A percentile compares a stretch with the other conserved stretches of the same genome.
Conservation (phyloP, 1,139 yeast species). For the Pichia sp. region DNA sequence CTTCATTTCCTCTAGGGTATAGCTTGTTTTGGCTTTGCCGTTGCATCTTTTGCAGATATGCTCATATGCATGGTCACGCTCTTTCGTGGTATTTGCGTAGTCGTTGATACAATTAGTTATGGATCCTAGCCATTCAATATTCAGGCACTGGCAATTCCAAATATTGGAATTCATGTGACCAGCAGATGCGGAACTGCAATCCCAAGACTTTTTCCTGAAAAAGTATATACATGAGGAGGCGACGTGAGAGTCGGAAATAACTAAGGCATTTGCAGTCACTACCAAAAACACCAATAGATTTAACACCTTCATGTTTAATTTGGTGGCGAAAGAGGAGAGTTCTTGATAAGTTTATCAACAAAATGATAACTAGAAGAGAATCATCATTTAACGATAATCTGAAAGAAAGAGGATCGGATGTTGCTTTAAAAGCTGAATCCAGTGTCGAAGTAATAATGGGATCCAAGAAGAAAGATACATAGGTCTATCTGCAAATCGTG, state of each 20-base stretch:
- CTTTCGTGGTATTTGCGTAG: slow-evolving; percentile 24
- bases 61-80: slow-evolving; percentile 34
- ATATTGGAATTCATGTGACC: slow-evolving; percentile 30
- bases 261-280: neutral
- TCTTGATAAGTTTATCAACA: neutral
- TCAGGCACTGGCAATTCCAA: slow-evolving; percentile 35
- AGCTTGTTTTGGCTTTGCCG: slow-evolving; percentile 30
- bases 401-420: neutral
- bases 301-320: too few species aligned
- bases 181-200: slow-evolving; percentile 33
- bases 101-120: slow-evolving; percentile 36
- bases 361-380: neutral
- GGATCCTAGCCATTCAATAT: slow-evolving; percentile 39
- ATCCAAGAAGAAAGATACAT: neutral
- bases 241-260: slow-evolving; percentile 10
- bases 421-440: neutral
- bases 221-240: slow-evolving; percentile 40
- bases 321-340: neutral
- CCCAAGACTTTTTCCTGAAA: slow-evolving; percentile 35
- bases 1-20: slow-evolving; percentile 32
- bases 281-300: too few species aligned
- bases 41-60: slow-evolving; percentile 36
- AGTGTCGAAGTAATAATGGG: too few species aligned
- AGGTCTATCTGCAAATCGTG: neutral
- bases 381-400: neutral